Percentiles rank a stretch among this genome's conserved stretches.
phyloP scores from a whole-genome alignment of 192 early-diverging fungal species.

The Backusella liffmaniae region DNA sequence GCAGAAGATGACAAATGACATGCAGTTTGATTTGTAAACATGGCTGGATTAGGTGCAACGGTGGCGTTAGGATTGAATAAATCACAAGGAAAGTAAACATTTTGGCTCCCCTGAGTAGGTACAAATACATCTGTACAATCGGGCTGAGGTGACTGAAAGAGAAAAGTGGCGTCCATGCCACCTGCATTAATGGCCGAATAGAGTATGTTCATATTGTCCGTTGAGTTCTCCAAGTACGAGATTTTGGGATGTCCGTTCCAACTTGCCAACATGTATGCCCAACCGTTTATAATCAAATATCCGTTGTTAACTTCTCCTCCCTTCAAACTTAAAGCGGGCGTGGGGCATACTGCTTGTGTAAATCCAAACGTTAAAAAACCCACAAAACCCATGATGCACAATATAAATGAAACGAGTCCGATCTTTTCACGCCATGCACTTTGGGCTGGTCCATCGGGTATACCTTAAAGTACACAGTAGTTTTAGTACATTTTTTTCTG shows the following conservation, averaged over 20 bases:
- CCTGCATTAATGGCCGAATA: conserved; percentile 56
- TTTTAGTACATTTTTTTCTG: not conserved
- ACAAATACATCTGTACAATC: conserved; percentile 11
- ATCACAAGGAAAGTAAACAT: conserved; percentile 32
- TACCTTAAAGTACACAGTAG: not conserved
- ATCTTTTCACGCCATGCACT: conserved; percentile 92
- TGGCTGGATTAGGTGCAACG: conserved; percentile 21
- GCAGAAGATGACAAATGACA: conserved; percentile 30
- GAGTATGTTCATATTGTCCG: conserved; percentile 41
- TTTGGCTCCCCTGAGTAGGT: conserved; percentile 14
- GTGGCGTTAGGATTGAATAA: conserved; percentile 27
- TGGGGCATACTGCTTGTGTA: conserved; percentile 59
- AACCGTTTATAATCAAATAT: conserved; percentile 60
- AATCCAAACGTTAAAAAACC: conserved; percentile 89
- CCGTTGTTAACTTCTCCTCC: conserved; percentile 34
- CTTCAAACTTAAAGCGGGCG: conserved; percentile 35
- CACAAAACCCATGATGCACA: conserved; percentile 65
- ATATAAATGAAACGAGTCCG: conserved; percentile 77
- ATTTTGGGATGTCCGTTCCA: conserved; percentile 22
- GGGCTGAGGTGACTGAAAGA: conserved; percentile 53
- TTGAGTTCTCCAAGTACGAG: conserved; percentile 17
- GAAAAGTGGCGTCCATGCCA: conserved; percentile 68
- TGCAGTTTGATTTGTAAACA: conserved; percentile 27
- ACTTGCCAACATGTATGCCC: conserved; percentile 57
- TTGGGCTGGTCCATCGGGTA: conserved; percentile 52